phyloP scores from a whole-genome alignment of 371 early-diverging fungal species.

The Encephalitozoon romaleae region DNA sequence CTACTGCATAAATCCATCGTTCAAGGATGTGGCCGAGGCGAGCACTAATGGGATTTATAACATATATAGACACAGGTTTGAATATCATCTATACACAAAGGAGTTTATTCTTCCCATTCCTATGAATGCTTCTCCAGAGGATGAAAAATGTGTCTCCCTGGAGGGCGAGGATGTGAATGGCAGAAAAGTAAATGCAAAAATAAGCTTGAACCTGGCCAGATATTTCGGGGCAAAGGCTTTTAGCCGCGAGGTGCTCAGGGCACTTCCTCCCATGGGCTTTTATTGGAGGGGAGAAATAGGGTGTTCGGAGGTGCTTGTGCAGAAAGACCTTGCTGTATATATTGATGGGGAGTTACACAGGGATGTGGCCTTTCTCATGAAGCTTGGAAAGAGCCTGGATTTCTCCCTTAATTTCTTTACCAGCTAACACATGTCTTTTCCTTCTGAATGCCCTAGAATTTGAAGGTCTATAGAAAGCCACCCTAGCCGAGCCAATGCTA shows the following conservation, averaged over 20 bases:
- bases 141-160: background rate
- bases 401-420: background rate
- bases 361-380: background rate
- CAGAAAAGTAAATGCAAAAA: background rate
- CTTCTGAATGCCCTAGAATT: background rate
- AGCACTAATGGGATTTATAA: background rate
- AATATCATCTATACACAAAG: background rate
- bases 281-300: background rate
- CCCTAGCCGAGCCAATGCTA: background rate
- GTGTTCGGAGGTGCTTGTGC: background rate
- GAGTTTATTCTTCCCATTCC: background rate
- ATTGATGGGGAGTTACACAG: background rate
- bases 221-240: background rate
- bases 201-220: background rate
- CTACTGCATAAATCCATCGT: background rate
- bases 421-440: background rate
- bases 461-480: background rate
- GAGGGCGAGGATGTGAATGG: background rate
- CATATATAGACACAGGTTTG: slow-evolving; percentile 6
- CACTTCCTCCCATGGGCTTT: background rate
- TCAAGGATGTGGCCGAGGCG: background rate
- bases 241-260: background rate
- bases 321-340: background rate
- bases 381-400: background rate
- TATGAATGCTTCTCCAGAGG: background rate